Conservation (phyloP, 2,329 filamentous ascomycete genomes). For the Xylariaceae sp. region DNA sequence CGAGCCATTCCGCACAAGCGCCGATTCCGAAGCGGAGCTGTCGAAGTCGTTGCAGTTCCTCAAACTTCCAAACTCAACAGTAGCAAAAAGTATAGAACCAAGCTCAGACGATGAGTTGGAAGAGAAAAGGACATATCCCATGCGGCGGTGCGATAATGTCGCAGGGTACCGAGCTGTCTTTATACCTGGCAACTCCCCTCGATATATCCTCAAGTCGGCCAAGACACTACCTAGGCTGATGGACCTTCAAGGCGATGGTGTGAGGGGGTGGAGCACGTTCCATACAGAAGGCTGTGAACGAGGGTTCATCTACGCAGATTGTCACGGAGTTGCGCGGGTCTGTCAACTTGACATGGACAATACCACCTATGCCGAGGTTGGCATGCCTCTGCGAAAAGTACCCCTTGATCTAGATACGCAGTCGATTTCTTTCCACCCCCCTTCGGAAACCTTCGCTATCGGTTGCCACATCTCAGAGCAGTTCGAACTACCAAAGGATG, state of each 20-base stretch:
- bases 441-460: slow-evolving; percentile 69
- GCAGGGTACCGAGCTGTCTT: slow-evolving; percentile 77
- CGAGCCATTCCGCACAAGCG: slow-evolving; percentile 61
- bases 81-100: slow-evolving; percentile 54
- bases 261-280: slow-evolving; percentile 69
- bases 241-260: slow-evolving; percentile 61
- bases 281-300: slow-evolving; percentile 71
- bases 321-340: slow-evolving; percentile 64
- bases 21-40: slow-evolving; percentile 38
- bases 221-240: slow-evolving; percentile 71
- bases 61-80: slow-evolving; percentile 63
- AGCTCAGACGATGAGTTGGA: slow-evolving; percentile 45
- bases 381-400: slow-evolving; percentile 70
- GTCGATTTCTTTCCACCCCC: slow-evolving; percentile 69
- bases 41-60: slow-evolving; percentile 63
- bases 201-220: slow-evolving; percentile 76
- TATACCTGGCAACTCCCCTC: slow-evolving; percentile 71
- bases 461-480: slow-evolving; percentile 62
- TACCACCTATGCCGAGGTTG: slow-evolving; percentile 66
- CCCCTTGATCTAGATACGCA: slow-evolving; percentile 64
- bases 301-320: slow-evolving; percentile 79
- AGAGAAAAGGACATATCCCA: slow-evolving; percentile 44
- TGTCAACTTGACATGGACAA: slow-evolving; percentile 60
- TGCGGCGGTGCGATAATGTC: slow-evolving; percentile 59
- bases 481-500: slow-evolving; percentile 82